Conservation (phyloP, 345 rosid genomes). For the Nasturtium officinale region DNA sequence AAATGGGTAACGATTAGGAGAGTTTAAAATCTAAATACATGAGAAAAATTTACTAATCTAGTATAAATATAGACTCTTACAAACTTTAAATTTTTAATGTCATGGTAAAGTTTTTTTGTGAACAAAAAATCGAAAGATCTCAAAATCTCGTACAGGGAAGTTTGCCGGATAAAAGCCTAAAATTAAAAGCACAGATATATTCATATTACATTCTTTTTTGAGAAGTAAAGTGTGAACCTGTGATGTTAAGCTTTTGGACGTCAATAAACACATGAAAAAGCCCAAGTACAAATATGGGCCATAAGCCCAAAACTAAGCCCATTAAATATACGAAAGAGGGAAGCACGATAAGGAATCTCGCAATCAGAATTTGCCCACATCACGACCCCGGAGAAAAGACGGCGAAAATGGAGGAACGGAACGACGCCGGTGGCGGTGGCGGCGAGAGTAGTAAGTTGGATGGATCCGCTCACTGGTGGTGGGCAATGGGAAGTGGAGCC, state of each 20-base stretch:
- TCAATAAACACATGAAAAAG: too few species aligned
- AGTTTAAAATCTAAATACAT: conserved; percentile 12
- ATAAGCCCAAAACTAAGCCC: neutral
- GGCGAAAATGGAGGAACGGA: conserved; percentile 36
- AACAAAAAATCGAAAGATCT: neutral
- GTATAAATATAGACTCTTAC: neutral
- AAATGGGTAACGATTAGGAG: too few species aligned
- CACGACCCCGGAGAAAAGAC: neutral
- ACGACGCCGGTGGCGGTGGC: conserved; percentile 16
- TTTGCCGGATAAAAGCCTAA: neutral
- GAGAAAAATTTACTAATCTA: too few species aligned
- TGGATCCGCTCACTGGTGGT: conserved; percentile 37
- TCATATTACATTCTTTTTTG: neutral
- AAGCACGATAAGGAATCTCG: neutral
- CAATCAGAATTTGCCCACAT: neutral
- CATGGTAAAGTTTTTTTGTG: neutral
- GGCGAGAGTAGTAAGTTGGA: neutral
- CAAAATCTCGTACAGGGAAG: neutral
- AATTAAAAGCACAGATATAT: neutral
- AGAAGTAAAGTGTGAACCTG: neutral
- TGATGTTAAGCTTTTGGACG: too few species aligned
- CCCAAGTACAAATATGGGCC: neutral
- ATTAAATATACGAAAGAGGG: neutral
- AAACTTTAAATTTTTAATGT: neutral
- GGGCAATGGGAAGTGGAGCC: conserved; percentile 42